Percentiles rank a stretch among this genome's conserved stretches.
Conservation (phyloP, 1,284 basidiomycete genomes). For the Cystobasidium pallidum region DNA sequence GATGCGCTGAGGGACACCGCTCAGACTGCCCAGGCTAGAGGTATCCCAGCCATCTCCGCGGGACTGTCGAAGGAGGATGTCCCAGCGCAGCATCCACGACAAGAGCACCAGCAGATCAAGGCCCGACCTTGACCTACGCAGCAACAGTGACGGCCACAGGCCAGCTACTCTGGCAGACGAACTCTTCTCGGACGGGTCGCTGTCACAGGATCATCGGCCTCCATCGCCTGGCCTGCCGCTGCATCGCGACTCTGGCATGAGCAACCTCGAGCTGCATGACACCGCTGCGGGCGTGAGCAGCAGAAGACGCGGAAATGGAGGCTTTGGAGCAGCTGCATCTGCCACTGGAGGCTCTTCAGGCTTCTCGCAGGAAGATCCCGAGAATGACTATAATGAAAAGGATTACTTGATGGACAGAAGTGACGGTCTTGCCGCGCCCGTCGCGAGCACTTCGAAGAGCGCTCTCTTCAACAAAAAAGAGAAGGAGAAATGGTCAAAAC, state of each 20-base stretch:
- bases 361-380: conserved; percentile 10
- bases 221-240: conserved; percentile 41
- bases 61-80: conserved; percentile 28
- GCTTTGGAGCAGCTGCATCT: background rate
- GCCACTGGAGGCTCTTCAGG: background rate
- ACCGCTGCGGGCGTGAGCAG: conserved; percentile 25
- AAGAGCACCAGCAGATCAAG: conserved; percentile 25
- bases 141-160: conserved; percentile 2
- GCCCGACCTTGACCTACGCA: conserved; percentile 13
- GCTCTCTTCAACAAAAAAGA: conserved; percentile 23
- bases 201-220: conserved; percentile 1
- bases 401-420: conserved; percentile 35
- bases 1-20: conserved; percentile 2
- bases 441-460: conserved; percentile 24
- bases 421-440: background rate
- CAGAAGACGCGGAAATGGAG: conserved; percentile 20
- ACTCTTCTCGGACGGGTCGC: conserved; percentile 16
- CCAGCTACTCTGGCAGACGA: conserved; percentile 14
- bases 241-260: conserved; percentile 42
- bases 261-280: conserved; percentile 41
- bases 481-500: conserved; percentile 43
- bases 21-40: background rate
- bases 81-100: conserved; percentile 40
- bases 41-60: background rate
- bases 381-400: conserved; percentile 31